These are phyloP conservation scores for Cladosporium sp. DNA, from an alignment of 2,329 filamentous ascomycete genomes.

Conservation along the genomic window DNA sequence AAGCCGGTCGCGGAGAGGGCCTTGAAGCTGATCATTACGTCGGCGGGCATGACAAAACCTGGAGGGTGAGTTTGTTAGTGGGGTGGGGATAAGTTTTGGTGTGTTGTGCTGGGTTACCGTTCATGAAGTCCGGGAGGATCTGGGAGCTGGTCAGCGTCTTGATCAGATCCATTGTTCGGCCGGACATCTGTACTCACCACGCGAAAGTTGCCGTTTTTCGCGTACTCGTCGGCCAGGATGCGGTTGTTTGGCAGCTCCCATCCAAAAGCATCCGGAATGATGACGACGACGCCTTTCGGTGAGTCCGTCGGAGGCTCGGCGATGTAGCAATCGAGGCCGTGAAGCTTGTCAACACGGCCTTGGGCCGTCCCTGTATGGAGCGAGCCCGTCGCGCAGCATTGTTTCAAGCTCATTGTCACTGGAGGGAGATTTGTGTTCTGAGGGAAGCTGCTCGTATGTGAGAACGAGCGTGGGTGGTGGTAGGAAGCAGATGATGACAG, in stretches of 20 bases:
- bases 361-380: slow-evolving; percentile 32
- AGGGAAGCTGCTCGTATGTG: too few species aligned
- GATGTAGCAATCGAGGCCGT: slow-evolving; percentile 34
- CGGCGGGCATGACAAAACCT: slow-evolving; percentile 23
- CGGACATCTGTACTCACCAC: slow-evolving; percentile 11
- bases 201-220: slow-evolving; percentile 24
- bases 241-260: slow-evolving; percentile 31
- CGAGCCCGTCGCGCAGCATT: slow-evolving; percentile 34
- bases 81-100: not conserved
- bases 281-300: slow-evolving; percentile 32
- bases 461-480: not conserved
- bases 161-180: not conserved
- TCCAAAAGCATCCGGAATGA: slow-evolving; percentile 36
- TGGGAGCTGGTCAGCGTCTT: not conserved
- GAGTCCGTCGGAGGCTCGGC: slow-evolving; percentile 27
- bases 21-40: slow-evolving; percentile 26
- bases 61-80: not conserved
- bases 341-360: slow-evolving; percentile 29
- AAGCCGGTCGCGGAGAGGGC: slow-evolving; percentile 26
- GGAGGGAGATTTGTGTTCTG: too few species aligned
- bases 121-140: slow-evolving; percentile 34
- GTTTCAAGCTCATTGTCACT: slow-evolving; percentile 20
- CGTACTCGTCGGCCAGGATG: slow-evolving; percentile 33
- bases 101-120: slow-evolving; percentile 18
- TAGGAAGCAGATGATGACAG: too few species aligned